Evolutionary conservation across 148 eudicot genomes (phyloP).

Genomic region (Fagopyrum esculentum): DNA sequence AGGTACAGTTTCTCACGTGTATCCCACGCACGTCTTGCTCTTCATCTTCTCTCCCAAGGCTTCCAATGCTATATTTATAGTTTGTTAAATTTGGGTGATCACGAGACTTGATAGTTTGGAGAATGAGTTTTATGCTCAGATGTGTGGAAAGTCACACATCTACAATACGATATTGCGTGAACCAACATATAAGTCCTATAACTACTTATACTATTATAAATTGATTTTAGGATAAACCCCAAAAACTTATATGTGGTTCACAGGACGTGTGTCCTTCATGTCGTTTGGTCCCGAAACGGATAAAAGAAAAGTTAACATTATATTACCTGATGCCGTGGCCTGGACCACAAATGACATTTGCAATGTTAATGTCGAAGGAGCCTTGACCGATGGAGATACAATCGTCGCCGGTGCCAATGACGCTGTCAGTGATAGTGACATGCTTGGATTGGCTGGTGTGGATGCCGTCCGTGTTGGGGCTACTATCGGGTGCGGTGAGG

Average conservation of each 20-base stretch:
- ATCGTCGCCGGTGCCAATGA: slow-evolving; percentile 49
- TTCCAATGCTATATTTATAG: slow-evolving; percentile 32
- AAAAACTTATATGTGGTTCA: too few species aligned
- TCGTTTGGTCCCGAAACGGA: too few species aligned
- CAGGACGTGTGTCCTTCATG: too few species aligned
- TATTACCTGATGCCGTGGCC: slow-evolving; percentile 59
- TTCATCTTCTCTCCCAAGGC: slow-evolving; percentile 26
- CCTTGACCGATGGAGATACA: slow-evolving; percentile 47
- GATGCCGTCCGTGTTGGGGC: slow-evolving; percentile 64
- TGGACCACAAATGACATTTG: slow-evolving; percentile 36
- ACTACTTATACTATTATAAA: too few species aligned
- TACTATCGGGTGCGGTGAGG: slow-evolving; percentile 31
- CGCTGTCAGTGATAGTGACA: slow-evolving; percentile 22
- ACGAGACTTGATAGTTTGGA: too few species aligned
- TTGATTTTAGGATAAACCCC: too few species aligned
- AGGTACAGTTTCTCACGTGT: slow-evolving; percentile 26
- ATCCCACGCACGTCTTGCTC: slow-evolving; percentile 22
- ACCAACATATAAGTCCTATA: too few species aligned
- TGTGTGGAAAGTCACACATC: too few species aligned
- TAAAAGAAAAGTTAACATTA: too few species aligned
- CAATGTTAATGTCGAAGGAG: slow-evolving; percentile 20
- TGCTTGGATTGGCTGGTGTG: slow-evolving; percentile 26
- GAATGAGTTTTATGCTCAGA: too few species aligned
- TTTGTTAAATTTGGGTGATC: too few species aligned
- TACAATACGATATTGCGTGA: too few species aligned